Conservation (phyloP, 441 rosid species). For the Biscutella laevigata region DNA sequence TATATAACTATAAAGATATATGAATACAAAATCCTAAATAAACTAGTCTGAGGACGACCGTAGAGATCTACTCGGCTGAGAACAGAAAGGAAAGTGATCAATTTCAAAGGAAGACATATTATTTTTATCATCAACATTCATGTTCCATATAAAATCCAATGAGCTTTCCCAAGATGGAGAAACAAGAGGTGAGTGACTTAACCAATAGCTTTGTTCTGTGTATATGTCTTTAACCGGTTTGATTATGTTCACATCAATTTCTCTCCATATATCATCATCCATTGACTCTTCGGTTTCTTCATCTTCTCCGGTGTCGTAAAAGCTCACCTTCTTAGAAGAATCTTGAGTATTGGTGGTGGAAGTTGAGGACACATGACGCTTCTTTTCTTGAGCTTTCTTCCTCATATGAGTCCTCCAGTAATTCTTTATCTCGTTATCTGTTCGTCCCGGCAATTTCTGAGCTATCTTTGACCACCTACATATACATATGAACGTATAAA, state of each 20-base stretch:
- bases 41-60: no score
- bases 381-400: conserved; percentile 73
- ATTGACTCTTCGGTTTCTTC: no score
- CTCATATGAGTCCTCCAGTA: conserved; percentile 93
- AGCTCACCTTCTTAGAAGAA: conserved; percentile 36
- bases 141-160: conserved; percentile 56
- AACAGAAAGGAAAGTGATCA: conserved; percentile 33
- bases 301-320: no score
- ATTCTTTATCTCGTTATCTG: conserved; percentile 86
- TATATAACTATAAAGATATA: no score
- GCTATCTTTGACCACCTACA: conserved; percentile 90
- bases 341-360: conserved; percentile 36
- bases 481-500: no score
- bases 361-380: conserved; percentile 39
- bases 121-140: conserved; percentile 49
- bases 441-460: conserved; percentile 76
- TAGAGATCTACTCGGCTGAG: conserved; percentile 29
- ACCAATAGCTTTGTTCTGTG: conserved; percentile 37
- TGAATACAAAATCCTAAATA: no score
- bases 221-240: conserved; percentile 42
- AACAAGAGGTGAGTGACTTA: conserved; percentile 38
- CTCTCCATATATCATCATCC: conserved; percentile 92
- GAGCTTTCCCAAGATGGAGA: conserved; percentile 60
- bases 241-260: conserved; percentile 47
- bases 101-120: conserved; percentile 40